These are phyloP conservation scores for Mycena polygramma DNA, from an alignment of 768 basidiomycete species.

Conservation along the genomic window DNA sequence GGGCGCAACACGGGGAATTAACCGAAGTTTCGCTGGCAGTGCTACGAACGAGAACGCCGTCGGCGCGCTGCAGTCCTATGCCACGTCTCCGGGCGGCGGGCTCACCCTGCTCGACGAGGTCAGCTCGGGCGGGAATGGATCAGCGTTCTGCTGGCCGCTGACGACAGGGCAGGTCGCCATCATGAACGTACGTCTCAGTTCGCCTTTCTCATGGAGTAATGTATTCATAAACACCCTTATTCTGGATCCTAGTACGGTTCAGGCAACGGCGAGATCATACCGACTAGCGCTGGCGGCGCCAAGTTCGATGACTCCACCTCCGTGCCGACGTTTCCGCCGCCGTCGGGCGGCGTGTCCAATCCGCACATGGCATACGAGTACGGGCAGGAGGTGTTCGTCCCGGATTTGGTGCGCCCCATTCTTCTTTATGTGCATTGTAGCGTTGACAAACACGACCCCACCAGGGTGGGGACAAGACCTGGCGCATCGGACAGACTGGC, in stretches of 20 bases:
- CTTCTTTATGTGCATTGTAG: no score
- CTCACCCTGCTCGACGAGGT: constrained; percentile 63
- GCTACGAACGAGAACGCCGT: constrained; percentile 65
- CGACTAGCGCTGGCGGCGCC: constrained; percentile 54
- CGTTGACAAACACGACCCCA: neutral
- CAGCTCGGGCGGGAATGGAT: constrained; percentile 62
- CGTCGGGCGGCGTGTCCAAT: constrained; percentile 53
- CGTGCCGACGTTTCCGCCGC: constrained; percentile 66
- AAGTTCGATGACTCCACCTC: constrained; percentile 52
- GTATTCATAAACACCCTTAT: no score
- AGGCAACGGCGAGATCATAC: constrained; percentile 69
- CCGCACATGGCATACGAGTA: constrained; percentile 77
- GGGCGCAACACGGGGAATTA: no score
- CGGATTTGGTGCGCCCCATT: constrained; percentile 77
- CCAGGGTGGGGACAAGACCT: constrained; percentile 78
- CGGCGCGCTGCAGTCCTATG: constrained; percentile 72
- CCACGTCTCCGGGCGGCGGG: constrained; percentile 56
- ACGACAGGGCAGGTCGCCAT: constrained; percentile 71
- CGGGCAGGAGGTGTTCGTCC: constrained; percentile 68
- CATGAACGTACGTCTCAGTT: no score
- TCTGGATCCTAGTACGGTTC: no score
- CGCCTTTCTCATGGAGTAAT: no score
- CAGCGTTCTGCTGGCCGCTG: constrained; percentile 65
- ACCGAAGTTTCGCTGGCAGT: constrained; percentile 53
- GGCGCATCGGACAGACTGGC: constrained; percentile 66